Evolutionary conservation across 2,329 filamentous ascomycete species (phyloP), one percentile per base, ranked within the genome.

Genomic region (Claviceps spartinae): DNA sequence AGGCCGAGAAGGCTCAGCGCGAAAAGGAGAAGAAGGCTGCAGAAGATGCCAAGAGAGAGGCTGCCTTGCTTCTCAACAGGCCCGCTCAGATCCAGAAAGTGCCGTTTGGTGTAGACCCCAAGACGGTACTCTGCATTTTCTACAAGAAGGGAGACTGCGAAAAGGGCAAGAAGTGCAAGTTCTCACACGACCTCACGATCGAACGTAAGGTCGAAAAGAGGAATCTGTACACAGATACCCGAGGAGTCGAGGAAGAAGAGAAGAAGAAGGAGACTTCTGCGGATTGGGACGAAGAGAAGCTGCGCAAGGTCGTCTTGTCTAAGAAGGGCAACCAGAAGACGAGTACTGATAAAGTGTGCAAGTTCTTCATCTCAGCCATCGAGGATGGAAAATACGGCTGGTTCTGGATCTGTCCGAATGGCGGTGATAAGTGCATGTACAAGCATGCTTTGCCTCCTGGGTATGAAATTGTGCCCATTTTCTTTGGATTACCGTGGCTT

Each of bases 351-450:
- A 98, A 97, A 72, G 93, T 98, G 59, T 98, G 93, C 87, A 98
- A 97, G 71, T 95, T 74, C 75, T 98, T 98, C 67, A 93, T 97
- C 66, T 84, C 90, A 60, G 93, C 93, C 26, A 93, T 98, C 56
- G 93, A 98, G 71, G 93, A 98, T 65, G 87, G 89, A 62, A 98
- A 97, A 71, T 98, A 98, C 63, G 93, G 93, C 56, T 98, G 93
- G 93, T 97, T 98, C 72, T 98, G 93, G 93, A 77, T 82, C 54
- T 98, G 93, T 78, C 93, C 93, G 47, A 97, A 97, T 64, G 90
- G 89, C 58, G 91, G 87, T 57, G 86, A 98, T 66, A 88, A 95
- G 70, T 98, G 93, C 85, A 97, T 93, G 85, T 98, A 98, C 67
- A 90, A 86, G 71, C 93, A 98, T 69, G 89, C 86, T 63, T 77